phyloP scores from a whole-genome alignment of 139 green algal species.

The Diplosphaera chodatii region DNA sequence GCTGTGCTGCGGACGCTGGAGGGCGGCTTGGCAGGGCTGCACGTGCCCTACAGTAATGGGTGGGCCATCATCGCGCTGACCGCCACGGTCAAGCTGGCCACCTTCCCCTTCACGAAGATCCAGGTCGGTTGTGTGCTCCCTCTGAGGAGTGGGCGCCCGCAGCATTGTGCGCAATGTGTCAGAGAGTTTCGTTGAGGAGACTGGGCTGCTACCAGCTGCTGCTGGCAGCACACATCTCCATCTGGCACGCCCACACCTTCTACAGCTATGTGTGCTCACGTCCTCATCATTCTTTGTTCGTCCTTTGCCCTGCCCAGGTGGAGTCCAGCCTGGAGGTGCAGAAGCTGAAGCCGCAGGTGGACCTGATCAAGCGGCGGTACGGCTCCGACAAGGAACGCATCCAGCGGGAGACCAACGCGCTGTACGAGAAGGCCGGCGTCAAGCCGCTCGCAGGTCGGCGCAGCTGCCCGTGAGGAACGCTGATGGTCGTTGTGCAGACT shows the following conservation, averaged over 20 bases:
- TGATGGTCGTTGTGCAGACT: too few relatives aligned
- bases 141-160: too few relatives aligned
- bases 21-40: slow-evolving; percentile 36
- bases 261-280: too few relatives aligned
- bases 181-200: too few relatives aligned
- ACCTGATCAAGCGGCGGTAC: slow-evolving; percentile 80
- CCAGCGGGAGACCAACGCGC: slow-evolving; percentile 62
- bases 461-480: too few relatives aligned
- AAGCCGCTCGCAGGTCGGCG: slow-evolving; percentile 65
- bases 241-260: too few relatives aligned
- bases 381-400: slow-evolving; percentile 81
- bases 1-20: slow-evolving; percentile 19
- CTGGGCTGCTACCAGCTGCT: too few relatives aligned
- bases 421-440: slow-evolving; percentile 85
- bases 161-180: too few relatives aligned
- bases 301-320: too few relatives aligned
- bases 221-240: too few relatives aligned
- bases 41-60: slow-evolving; percentile 72
- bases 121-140: too few relatives aligned
- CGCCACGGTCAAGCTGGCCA: slow-evolving; percentile 55
- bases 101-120: slow-evolving; percentile 65
- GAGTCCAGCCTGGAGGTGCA: slow-evolving; percentile 71
- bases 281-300: too few relatives aligned
- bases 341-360: slow-evolving; percentile 79
- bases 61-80: slow-evolving; percentile 79